These are phyloP conservation scores for Auricularia sp. DNA, from an alignment of 768 basidiomycete genomes.

Conservation along the genomic window DNA sequence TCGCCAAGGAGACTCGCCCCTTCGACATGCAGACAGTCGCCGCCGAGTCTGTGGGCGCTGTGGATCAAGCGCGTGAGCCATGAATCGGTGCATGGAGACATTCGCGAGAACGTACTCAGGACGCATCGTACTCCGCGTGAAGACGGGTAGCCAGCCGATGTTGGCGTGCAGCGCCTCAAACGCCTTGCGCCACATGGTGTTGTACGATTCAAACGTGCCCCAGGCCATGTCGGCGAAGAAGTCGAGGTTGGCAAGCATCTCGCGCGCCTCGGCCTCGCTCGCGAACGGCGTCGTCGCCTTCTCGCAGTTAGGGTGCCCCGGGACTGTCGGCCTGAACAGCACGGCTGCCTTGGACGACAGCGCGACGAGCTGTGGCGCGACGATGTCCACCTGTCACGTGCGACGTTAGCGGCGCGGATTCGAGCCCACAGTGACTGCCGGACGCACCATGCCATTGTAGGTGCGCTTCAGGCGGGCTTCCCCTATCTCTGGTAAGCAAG, in stretches of 20 bases:
- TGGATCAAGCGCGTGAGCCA: neutral
- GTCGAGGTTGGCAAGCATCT: neutral
- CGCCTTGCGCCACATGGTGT: neutral
- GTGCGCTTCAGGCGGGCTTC: neutral
- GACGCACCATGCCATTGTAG: neutral
- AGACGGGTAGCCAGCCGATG: constrained; percentile 1
- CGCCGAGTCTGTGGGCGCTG: neutral
- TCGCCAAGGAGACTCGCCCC: neutral
- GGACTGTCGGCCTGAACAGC: neutral
- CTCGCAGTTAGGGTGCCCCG: neutral
- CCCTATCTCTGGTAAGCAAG: neutral
- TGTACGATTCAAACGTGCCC: neutral
- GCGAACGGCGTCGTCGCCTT: neutral
- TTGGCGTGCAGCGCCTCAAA: neutral
- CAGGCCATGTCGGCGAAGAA: constrained; percentile 1
- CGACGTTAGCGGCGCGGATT: neutral
- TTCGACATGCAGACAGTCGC: constrained; percentile 1
- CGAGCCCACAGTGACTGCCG: neutral
- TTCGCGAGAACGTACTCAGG: neutral
- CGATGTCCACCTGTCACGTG: neutral
- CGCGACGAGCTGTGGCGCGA: neutral
- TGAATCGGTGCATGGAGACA: too few species aligned
- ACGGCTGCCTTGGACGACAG: neutral
- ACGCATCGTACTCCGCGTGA: neutral
- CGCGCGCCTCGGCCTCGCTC: neutral